These are phyloP conservation scores for Mucor lusitanicus DNA, from an alignment of 371 early-diverging fungal genomes.

Conservation along the genomic window DNA sequence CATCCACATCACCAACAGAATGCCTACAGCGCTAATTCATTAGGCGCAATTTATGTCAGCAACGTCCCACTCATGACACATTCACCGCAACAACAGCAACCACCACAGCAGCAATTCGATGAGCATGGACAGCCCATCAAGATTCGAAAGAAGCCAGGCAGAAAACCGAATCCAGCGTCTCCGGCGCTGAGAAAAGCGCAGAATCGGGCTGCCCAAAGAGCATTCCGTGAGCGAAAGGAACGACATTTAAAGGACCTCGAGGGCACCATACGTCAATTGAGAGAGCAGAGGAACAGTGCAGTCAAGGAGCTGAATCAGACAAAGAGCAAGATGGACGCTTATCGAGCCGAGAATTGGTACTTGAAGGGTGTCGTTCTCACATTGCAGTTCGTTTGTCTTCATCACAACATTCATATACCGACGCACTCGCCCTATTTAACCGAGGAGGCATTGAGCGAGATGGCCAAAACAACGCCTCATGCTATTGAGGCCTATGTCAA, in stretches of 20 bases:
- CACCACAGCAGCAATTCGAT: slow-evolving; percentile 14
- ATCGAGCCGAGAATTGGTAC: slow-evolving; percentile 60
- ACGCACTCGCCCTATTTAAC: slow-evolving; percentile 43
- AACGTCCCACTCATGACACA: slow-evolving; percentile 10
- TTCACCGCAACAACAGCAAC: slow-evolving; percentile 16
- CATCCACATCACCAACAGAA: neutral
- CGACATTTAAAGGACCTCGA: slow-evolving; percentile 66
- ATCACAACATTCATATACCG: slow-evolving; percentile 42
- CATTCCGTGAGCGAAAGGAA: slow-evolving; percentile 80
- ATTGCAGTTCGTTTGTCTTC: slow-evolving; percentile 50
- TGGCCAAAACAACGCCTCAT: slow-evolving; percentile 41
- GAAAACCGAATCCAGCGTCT: slow-evolving; percentile 73
- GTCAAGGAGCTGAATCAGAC: slow-evolving; percentile 46
- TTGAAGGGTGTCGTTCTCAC: slow-evolving; percentile 55
- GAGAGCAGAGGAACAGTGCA: slow-evolving; percentile 49
- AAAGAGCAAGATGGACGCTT: slow-evolving; percentile 49
- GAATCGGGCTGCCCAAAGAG: slow-evolving; percentile 79
- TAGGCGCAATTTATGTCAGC: slow-evolving; percentile 25
- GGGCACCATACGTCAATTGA: slow-evolving; percentile 60
- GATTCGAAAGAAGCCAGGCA: slow-evolving; percentile 57
- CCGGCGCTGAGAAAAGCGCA: slow-evolving; percentile 75
- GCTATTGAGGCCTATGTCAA: slow-evolving; percentile 45
- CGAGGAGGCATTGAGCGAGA: slow-evolving; percentile 30
- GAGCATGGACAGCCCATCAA: slow-evolving; percentile 22
- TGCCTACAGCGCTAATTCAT: neutral